Evolutionary conservation across 768 basidiomycete genomes (phyloP).

Genomic region (Amanita jacksonii): DNA sequence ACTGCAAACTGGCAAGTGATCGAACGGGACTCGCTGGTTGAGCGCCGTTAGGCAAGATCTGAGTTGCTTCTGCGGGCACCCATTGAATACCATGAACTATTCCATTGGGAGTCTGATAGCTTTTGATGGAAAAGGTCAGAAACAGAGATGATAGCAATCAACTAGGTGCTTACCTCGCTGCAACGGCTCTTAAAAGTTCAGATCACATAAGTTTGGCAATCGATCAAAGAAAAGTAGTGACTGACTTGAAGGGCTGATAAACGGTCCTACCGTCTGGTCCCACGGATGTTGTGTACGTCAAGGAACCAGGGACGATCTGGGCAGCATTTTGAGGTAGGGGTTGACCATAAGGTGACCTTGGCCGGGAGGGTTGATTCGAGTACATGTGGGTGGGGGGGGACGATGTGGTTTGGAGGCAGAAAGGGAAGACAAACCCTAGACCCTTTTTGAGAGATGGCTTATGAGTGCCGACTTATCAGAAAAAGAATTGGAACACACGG

Average conservation of each 20-base stretch:
- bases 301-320: constrained; percentile 51
- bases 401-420: constrained; percentile 19
- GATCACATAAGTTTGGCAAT: constrained; percentile 8
- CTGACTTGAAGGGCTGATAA: constrained; percentile 70
- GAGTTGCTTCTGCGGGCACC: constrained; percentile 63
- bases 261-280: constrained; percentile 49
- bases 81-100: constrained; percentile 57
- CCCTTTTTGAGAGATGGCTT: neutral
- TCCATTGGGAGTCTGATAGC: constrained; percentile 65
- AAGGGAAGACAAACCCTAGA: neutral
- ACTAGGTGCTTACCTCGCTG: constrained; percentile 49
- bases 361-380: constrained; percentile 12
- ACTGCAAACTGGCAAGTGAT: constrained; percentile 9
- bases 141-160: constrained; percentile 5
- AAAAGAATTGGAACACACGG: no score
- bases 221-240: constrained; percentile 12
- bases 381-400: constrained; percentile 26
- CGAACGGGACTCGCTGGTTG: constrained; percentile 48
- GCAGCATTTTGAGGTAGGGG: constrained; percentile 13
- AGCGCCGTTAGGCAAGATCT: constrained; percentile 49
- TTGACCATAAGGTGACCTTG: constrained; percentile 17
- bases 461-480: no score
- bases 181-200: constrained; percentile 53
- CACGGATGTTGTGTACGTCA: constrained; percentile 63
- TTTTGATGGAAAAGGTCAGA: constrained; percentile 22